Base-by-base conservation (phyloP, 2,329 filamentous ascomycete genomes). In the Colletotrichum nymphaeae region DNA sequence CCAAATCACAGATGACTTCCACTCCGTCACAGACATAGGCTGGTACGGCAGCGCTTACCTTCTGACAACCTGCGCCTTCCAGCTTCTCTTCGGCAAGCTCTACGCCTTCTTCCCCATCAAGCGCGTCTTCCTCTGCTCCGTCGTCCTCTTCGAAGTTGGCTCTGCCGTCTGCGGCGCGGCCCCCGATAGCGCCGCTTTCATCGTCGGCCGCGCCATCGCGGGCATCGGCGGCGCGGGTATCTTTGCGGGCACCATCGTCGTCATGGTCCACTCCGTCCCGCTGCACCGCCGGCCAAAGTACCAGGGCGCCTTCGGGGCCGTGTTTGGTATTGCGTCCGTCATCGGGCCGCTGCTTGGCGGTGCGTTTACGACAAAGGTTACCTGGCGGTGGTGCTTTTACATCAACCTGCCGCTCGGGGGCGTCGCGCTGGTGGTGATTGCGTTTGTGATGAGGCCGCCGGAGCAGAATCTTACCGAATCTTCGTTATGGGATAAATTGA, bases 291-390 rank as follows among this genome's bases (percentile, higher is more conserved):
- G 84, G 72, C 84, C 76, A 28, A 76, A 76, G 56, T 76, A 76
- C 46, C 73, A 71, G 19, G 68, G 59, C 9, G 79, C 85, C 9
- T 80, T 86, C 26, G 82, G 81, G 9, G 82, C 80, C 35, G 83
- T 86, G 53, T 86, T 83, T 63, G 85, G 84, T 11, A 78, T 87
- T 63, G 83, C 86, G 7, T 75, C 74, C 2, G 72, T 79, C 19
- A 71, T 75, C 3, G 79, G 78, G 1, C 79, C 79, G 4, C 46
- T 80, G 3, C 63, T 81, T 16, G 79, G 79, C 14, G 79, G 79
- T 16, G 76, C 75, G 2, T 78, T 81, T n/a, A 79, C 79, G 4
- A 74, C 66, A 8, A 72, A 76, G 7, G 73, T 82, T 0, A 79
- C 77, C 7, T 82, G 81, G 81, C 72, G 81, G 59, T 83, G 83